Conservation (phyloP, 768 basidiomycete species). For the Lyophyllum decastes region DNA sequence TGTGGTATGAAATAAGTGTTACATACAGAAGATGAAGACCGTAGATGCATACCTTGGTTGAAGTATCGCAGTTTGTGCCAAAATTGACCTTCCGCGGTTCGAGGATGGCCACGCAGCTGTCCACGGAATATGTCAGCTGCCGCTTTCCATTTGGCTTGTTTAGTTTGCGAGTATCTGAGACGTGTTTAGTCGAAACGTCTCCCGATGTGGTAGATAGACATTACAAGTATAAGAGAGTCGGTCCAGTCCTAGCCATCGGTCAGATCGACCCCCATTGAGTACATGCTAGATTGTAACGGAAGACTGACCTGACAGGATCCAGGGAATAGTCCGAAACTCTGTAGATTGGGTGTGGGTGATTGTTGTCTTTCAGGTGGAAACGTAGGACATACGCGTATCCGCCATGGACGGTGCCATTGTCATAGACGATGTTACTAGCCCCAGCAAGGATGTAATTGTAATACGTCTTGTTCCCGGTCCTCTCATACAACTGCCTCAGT, state of each 20-base stretch:
- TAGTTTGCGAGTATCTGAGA: conserved; percentile 29
- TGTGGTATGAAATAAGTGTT: conserved; percentile 7
- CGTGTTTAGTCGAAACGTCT: conserved; percentile 35
- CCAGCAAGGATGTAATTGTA: conserved; percentile 40
- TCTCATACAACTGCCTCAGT: conserved; percentile 39
- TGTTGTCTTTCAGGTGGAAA: background rate
- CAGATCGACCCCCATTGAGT: background rate
- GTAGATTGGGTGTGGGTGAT: background rate
- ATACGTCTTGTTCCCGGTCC: conserved; percentile 41
- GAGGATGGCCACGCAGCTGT: conserved; percentile 43
- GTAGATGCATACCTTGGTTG: conserved; percentile 36
- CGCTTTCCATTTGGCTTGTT: conserved; percentile 37
- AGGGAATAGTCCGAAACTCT: conserved; percentile 34
- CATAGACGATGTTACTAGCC: conserved; percentile 37
- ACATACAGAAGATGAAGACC: background rate
- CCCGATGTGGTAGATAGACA: conserved; percentile 19
- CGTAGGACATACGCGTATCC: conserved; percentile 33
- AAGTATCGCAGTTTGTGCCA: conserved; percentile 46
- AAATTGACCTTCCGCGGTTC: conserved; percentile 47
- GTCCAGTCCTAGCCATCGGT: conserved; percentile 32
- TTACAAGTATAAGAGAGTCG: conserved; percentile 40
- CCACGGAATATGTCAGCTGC: conserved; percentile 39
- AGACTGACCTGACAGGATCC: conserved; percentile 36
- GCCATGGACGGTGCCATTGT: conserved; percentile 39
- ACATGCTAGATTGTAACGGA: background rate